Conservation (phyloP, 768 basidiomycete genomes). For the Leucocoprinus sp. region DNA sequence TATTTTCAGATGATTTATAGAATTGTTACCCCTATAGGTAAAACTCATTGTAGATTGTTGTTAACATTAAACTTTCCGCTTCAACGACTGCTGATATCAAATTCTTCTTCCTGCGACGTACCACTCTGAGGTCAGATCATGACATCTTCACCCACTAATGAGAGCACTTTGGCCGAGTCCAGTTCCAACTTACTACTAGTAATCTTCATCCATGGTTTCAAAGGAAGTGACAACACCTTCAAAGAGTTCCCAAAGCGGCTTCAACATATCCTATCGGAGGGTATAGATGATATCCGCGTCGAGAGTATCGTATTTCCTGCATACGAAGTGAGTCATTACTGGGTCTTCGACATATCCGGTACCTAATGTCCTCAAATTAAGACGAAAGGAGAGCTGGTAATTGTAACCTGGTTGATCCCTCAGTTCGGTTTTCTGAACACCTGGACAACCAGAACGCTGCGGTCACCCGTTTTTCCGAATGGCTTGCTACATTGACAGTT, state of each 20-base stretch:
- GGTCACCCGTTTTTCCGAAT: slow-evolving; percentile 81
- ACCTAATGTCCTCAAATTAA: slow-evolving; percentile 19
- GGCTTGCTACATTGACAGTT: slow-evolving; percentile 87
- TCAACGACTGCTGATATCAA: background rate
- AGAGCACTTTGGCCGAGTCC: slow-evolving; percentile 12
- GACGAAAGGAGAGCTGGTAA: slow-evolving; percentile 87
- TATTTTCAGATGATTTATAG: background rate
- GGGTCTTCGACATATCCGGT: slow-evolving; percentile 5
- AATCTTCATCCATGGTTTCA: slow-evolving; percentile 76
- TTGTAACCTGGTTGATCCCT: slow-evolving; percentile 18
- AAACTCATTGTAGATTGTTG: no score
- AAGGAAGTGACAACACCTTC: slow-evolving; percentile 61
- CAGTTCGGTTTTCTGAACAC: background rate
- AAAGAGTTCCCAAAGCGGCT: slow-evolving; percentile 71
- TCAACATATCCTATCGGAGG: slow-evolving; percentile 66
- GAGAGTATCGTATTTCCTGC: slow-evolving; percentile 83
- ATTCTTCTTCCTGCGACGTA: no score
- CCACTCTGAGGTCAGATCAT: background rate
- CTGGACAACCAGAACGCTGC: slow-evolving; percentile 41
- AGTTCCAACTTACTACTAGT: slow-evolving; percentile 48
- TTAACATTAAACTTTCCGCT: background rate
- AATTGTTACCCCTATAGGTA: background rate
- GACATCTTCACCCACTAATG: background rate
- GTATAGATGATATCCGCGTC: slow-evolving; percentile 43
- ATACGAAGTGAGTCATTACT: slow-evolving; percentile 59